Conservation (phyloP, 257 asterid species). For the Nicotiana tabacum region DNA sequence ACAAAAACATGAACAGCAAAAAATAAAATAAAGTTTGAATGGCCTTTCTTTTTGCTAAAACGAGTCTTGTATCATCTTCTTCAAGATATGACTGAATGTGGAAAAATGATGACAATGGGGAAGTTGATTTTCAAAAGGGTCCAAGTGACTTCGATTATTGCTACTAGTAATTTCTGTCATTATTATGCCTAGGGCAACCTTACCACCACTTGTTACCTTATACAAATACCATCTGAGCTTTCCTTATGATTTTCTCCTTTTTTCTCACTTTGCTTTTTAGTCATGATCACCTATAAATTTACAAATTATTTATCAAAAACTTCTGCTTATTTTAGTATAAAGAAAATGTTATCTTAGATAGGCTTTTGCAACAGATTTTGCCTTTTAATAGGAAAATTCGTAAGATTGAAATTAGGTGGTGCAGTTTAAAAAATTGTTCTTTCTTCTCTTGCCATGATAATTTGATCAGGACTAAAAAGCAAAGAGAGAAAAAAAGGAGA, state of each 20-base stretch:
- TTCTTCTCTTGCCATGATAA: neutral
- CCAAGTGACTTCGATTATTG: neutral
- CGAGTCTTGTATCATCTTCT: neutral
- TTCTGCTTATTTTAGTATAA: neutral
- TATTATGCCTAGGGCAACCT: slow-evolving; percentile 1
- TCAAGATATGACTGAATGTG: slow-evolving; percentile 2
- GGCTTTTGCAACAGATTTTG: neutral
- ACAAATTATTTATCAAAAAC: neutral
- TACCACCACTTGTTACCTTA: neutral
- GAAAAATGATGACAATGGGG: slow-evolving; percentile 3
- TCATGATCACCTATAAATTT: neutral
- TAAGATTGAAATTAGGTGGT: neutral
- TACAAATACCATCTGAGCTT: neutral
- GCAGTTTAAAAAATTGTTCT: neutral
- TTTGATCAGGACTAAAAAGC: too few species aligned
- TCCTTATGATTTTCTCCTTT: neutral
- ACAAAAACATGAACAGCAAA: neutral
- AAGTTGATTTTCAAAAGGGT: slow-evolving; percentile 1
- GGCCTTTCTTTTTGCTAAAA: neutral
- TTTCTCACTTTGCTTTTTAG: neutral
- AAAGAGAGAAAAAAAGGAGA: too few species aligned
- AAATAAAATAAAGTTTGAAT: neutral
- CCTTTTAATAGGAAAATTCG: neutral
- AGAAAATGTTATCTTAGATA: neutral
- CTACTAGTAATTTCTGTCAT: slow-evolving; percentile 1